Percentiles rank a stretch among this genome's conserved stretches.
These are phyloP conservation scores for Corchorus capsularis DNA, from an alignment of 345 rosid genomes.

Conservation along the genomic window DNA sequence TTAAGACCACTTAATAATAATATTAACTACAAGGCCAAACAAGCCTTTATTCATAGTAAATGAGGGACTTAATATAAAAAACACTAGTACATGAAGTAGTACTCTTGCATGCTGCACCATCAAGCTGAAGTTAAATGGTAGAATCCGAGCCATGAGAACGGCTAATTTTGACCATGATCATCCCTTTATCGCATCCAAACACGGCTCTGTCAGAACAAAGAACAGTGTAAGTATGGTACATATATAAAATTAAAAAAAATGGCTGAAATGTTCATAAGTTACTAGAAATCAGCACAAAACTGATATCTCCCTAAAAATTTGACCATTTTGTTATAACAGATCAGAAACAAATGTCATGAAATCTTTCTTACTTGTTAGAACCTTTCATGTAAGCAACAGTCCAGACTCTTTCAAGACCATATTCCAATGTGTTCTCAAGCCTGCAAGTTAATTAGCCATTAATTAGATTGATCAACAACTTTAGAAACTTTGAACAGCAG, in stretches of 20 bases:
- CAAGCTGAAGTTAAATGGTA: not conserved
- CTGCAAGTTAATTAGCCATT: too few species aligned
- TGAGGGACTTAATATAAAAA: not conserved
- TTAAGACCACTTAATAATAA: too few species aligned
- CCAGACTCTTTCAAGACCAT: slow-evolving; percentile 90
- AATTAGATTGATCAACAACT: not conserved
- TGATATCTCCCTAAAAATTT: not conserved
- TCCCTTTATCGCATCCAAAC: slow-evolving; percentile 90
- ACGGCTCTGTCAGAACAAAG: slow-evolving; percentile 51
- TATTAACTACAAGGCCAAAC: not conserved
- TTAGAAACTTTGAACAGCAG: not conserved
- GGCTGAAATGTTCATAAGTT: not conserved
- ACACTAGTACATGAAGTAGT: not conserved
- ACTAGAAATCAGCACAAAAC: too few species aligned
- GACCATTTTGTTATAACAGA: not conserved
- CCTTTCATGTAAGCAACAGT: slow-evolving; percentile 65
- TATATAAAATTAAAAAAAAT: not conserved
- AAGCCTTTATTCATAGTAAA: not conserved
- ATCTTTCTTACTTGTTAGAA: slow-evolving; percentile 73
- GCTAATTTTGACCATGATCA: slow-evolving; percentile 67
- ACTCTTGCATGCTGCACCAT: not conserved
- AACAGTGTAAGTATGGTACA: not conserved
- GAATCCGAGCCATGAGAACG: not conserved
- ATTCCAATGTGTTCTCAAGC: slow-evolving; percentile 73
- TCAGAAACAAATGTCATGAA: not conserved